These are phyloP conservation scores for Fusarium lyarnte DNA, from an alignment of 2,329 filamentous ascomycete genomes.

Conservation along the genomic window DNA sequence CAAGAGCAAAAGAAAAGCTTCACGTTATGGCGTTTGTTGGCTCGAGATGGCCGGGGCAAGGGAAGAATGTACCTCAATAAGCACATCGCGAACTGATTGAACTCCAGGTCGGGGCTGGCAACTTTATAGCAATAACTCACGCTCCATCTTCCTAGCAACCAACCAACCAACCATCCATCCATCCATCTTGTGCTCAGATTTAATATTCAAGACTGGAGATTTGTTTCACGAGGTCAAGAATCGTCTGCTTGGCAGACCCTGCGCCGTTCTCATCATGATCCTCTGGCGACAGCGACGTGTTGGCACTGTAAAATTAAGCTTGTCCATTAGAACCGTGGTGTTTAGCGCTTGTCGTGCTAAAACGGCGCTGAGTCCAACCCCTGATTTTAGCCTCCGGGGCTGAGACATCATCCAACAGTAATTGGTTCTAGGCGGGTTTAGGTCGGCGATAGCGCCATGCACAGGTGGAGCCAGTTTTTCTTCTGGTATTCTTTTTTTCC, in stretches of 20 bases:
- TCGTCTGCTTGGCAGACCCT: neutral
- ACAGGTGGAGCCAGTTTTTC: neutral
- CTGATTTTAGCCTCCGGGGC: neutral
- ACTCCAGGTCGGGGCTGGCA: neutral
- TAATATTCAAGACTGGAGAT: neutral
- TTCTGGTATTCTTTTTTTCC: slow-evolving; percentile 3
- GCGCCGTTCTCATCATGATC: too few species aligned
- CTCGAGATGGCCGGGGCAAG: neutral
- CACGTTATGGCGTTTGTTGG: neutral
- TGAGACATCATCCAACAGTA: neutral
- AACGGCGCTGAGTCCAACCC: neutral
- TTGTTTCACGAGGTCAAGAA: neutral
- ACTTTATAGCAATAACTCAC: neutral
- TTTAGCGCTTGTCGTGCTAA: neutral
- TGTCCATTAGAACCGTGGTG: neutral
- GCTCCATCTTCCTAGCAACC: neutral
- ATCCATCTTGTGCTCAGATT: neutral
- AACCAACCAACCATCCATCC: neutral
- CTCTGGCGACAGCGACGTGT: neutral
- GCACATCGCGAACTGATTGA: neutral
- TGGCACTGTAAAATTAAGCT: neutral
- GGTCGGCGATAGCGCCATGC: neutral
- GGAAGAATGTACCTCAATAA: neutral
- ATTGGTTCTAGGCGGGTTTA: neutral
- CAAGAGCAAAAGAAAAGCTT: neutral